Evolutionary conservation across 495 filamentous ascomycete genomes (phyloP).

Genomic region (Paragyromitra xinjiangensis): DNA sequence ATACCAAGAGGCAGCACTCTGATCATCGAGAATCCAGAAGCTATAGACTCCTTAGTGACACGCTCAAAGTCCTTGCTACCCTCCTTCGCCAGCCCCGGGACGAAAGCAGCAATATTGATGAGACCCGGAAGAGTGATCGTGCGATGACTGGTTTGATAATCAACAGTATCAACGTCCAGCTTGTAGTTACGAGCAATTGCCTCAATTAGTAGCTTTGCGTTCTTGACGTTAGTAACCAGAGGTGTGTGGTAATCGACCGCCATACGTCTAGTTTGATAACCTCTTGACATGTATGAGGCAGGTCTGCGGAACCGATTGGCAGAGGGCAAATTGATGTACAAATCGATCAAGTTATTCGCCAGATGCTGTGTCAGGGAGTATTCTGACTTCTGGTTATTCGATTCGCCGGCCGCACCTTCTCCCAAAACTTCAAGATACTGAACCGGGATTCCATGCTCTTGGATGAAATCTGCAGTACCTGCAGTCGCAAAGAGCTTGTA

Average conservation of each 20-base stretch:
- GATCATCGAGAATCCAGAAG: slow-evolving; percentile 84
- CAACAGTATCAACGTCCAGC: slow-evolving; percentile 78
- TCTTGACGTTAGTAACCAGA: slow-evolving; percentile 98
- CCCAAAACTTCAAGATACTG: slow-evolving; percentile 89
- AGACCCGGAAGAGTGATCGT: slow-evolving; percentile 78
- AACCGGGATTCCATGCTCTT: slow-evolving; percentile 86
- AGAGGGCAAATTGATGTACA: slow-evolving; percentile 99
- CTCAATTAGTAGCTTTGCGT: slow-evolving; percentile 95
- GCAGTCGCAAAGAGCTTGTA: slow-evolving; percentile 96
- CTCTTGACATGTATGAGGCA: slow-evolving; percentile 97
- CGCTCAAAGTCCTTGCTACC: slow-evolving; percentile 74
- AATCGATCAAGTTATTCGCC: slow-evolving; percentile 94
- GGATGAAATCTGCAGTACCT: slow-evolving; percentile 93
- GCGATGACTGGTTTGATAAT: slow-evolving; percentile 88
- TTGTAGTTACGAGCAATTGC: slow-evolving; percentile 88
- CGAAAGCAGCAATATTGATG: slow-evolving; percentile 82
- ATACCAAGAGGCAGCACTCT: slow-evolving; percentile 81
- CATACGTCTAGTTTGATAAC: slow-evolving; percentile 94
- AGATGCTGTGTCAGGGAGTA: slow-evolving; percentile 95
- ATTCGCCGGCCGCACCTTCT: slow-evolving; percentile 64
- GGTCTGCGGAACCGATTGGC: slow-evolving; percentile 94
- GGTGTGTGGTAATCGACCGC: slow-evolving; percentile 98
- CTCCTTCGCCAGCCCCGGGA: slow-evolving; percentile 72
- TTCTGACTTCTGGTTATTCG: slow-evolving; percentile 87
- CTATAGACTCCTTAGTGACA: slow-evolving; percentile 77